A percentile compares a stretch with the other conserved stretches of the same genome.
Conservation (phyloP, 2,329 filamentous ascomycete genomes). For the Penicillium sp. region DNA sequence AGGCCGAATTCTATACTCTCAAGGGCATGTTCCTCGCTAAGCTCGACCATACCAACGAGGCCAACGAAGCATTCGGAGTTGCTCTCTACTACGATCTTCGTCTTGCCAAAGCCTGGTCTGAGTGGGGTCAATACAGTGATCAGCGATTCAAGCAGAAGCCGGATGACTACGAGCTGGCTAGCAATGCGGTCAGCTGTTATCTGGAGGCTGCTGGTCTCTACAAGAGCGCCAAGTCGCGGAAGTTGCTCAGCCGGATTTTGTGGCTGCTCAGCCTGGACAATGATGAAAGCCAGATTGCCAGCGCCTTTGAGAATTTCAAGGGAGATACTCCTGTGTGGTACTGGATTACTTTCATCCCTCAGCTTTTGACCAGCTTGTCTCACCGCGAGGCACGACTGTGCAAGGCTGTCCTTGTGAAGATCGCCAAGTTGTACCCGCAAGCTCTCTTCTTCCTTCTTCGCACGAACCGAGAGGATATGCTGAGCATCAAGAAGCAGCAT, state of each 20-base stretch:
- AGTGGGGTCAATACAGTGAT: slow-evolving; percentile 98
- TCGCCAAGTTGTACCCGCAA: slow-evolving; percentile 93
- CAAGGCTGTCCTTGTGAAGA: slow-evolving; percentile 79
- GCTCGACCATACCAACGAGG: slow-evolving; percentile 81
- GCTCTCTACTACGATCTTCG: slow-evolving; percentile 94
- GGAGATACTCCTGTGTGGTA: slow-evolving; percentile 98
- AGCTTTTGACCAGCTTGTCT: slow-evolving; percentile 83
- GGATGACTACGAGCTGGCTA: slow-evolving; percentile 71
- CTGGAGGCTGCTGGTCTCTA: slow-evolving; percentile 92
- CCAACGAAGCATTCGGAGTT: slow-evolving; percentile 88
- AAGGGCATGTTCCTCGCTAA: slow-evolving; percentile 99
- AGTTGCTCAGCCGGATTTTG: slow-evolving; percentile 84
- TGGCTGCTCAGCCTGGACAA: slow-evolving; percentile 96
- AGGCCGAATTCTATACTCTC: slow-evolving; percentile 97
- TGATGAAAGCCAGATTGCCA: slow-evolving; percentile 71
- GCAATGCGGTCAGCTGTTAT: slow-evolving; percentile 92
- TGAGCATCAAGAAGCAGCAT: slow-evolving; percentile 82
- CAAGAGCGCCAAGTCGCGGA: slow-evolving; percentile 94
- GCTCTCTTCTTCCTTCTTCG: slow-evolving; percentile 92
- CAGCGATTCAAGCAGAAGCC: slow-evolving; percentile 91
- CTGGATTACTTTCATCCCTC: slow-evolving; percentile 98
- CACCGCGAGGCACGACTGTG: slow-evolving; percentile 87
- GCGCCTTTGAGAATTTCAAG: slow-evolving; percentile 92
- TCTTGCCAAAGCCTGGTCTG: slow-evolving; percentile 94
- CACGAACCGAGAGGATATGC: slow-evolving; percentile 90